Percentiles rank a stretch among this genome's conserved stretches.
Evolutionary conservation across 108 stramenopile species (phyloP).

Genomic region (Parmales sp.): DNA sequence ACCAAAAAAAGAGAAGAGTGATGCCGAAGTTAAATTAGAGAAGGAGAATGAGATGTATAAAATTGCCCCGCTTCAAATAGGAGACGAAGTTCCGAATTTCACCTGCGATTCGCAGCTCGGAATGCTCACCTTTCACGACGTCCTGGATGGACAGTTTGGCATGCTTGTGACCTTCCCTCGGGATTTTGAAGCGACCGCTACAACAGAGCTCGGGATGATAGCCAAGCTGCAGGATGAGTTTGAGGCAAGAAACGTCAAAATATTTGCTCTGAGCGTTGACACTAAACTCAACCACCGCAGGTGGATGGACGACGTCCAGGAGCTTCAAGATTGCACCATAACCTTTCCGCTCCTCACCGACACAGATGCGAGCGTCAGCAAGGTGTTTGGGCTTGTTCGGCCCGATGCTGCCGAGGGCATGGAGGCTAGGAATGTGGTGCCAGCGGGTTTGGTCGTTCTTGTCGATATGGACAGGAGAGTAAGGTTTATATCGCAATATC

Average conservation of each 20-base stretch:
- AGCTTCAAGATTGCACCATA: constrained; percentile 1
- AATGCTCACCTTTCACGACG: constrained; percentile 25
- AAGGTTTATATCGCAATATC: constrained; percentile 32
- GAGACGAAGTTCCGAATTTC: constrained; percentile 16
- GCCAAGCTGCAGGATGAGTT: constrained; percentile 34
- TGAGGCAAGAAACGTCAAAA: constrained; percentile 28
- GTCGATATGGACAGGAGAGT: constrained; percentile 17
- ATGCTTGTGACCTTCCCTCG: constrained; percentile 33
- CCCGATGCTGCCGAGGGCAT: background rate
- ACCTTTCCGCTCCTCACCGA: constrained; percentile 23
- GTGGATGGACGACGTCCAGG: constrained; percentile 34
- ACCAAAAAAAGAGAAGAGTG: no score
- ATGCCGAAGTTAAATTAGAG: no score
- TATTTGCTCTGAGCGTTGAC: constrained; percentile 33
- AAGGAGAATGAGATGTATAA: background rate
- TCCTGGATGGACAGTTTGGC: constrained; percentile 27
- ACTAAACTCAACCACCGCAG: constrained; percentile 24
- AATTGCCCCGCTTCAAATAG: background rate
- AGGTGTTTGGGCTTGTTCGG: background rate
- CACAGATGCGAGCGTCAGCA: constrained; percentile 7
- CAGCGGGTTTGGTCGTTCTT: background rate
- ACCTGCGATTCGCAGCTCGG: constrained; percentile 10
- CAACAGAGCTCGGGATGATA: constrained; percentile 37
- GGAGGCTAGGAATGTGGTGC: background rate
- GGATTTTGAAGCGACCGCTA: constrained; percentile 38